A percentile compares a stretch with the other conserved stretches of the same genome.
Evolutionary conservation across 2,329 filamentous ascomycete genomes (phyloP).

Genomic region (Neonectria ditissima): DNA sequence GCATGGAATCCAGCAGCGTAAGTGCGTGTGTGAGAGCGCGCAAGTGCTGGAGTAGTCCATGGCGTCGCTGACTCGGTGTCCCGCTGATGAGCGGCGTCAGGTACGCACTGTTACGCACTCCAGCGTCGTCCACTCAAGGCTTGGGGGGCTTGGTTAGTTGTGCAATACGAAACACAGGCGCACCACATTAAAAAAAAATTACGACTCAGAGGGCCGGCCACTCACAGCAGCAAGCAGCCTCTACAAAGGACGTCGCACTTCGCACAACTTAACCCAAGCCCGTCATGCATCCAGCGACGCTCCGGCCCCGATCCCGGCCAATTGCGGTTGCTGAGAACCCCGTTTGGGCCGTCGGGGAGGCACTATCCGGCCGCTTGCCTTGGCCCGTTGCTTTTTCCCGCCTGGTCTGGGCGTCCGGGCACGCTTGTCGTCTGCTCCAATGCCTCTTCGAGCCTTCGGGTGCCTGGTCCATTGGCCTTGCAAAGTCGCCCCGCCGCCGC

Average conservation of each 20-base stretch:
- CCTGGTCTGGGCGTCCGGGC: conserved; percentile 41
- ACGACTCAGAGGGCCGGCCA: conserved; percentile 16
- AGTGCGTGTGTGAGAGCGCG: conserved; percentile 16
- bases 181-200: conserved; percentile 4
- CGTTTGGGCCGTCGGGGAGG: conserved; percentile 37
- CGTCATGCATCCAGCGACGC: conserved; percentile 29
- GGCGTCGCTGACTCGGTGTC: background rate
- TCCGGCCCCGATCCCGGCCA: conserved; percentile 44
- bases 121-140: conserved; percentile 2
- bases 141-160: conserved; percentile 3
- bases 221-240: conserved; percentile 16
- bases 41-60: too few species aligned
- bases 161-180: conserved; percentile 24
- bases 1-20: conserved; percentile 25
- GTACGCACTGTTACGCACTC: background rate
- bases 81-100: background rate
- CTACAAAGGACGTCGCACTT: background rate
- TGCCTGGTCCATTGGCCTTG: conserved; percentile 22
- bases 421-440: conserved; percentile 38
- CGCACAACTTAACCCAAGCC: conserved; percentile 20
- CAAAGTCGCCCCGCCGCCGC: conserved; percentile 12
- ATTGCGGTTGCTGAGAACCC: conserved; percentile 28
- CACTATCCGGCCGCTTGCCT: conserved; percentile 33
- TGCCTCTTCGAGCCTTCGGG: conserved; percentile 20
- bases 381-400: conserved; percentile 44